Evolutionary conservation across 2,329 filamentous ascomycete genomes (phyloP), one percentile per base, ranked within the genome.

Genomic region (Tolypocladium capitatum): DNA sequence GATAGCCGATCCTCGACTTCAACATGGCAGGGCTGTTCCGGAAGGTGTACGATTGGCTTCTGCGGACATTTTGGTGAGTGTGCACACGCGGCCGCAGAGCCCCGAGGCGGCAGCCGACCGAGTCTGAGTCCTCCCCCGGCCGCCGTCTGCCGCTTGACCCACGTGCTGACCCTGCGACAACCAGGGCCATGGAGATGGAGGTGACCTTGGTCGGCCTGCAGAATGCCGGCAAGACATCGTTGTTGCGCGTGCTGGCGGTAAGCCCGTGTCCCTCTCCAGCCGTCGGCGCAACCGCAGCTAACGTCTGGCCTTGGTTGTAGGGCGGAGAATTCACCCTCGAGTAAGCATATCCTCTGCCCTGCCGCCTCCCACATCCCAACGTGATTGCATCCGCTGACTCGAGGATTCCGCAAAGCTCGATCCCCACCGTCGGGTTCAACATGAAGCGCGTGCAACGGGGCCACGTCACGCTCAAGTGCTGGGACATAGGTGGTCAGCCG

Each of bases 171-270:
- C 10, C 20, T n/a, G 24, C 31, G 30, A 35, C 21, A 18, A 16
- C 31, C 55, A 96, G 91, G 92, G 89, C 91, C 57, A 94, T 90
- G 56, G 92, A 98, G 74, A 96, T 98, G 90, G 92, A 98, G 70
- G 91, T 98, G 64, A 97, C 92, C 58, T 94, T 98, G 84, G 91
- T 98, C 65, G 92, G 92, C 24, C 73, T 98, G 63, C 92, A 98
- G 66, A 97, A 97, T 71, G 92, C 92, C 50, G 92, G 92, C 62
- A 98, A 98, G 73, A 97, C 92, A 35, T 97, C 91, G 52, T 69
- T 98, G 62, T 74, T 98, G 66, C 80, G 90, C 59, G 91, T 97
- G 60, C 76, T 98, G 59, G 90, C 91, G 73, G 92, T 98, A 82
- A 79, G 91, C 65, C 50, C 49, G 40, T 48, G 44, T 45, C 43